A percentile compares a stretch with the other conserved stretches of the same genome.
Conservation (phyloP, 805 yeast genomes). For the Kazachstania africana region DNA sequence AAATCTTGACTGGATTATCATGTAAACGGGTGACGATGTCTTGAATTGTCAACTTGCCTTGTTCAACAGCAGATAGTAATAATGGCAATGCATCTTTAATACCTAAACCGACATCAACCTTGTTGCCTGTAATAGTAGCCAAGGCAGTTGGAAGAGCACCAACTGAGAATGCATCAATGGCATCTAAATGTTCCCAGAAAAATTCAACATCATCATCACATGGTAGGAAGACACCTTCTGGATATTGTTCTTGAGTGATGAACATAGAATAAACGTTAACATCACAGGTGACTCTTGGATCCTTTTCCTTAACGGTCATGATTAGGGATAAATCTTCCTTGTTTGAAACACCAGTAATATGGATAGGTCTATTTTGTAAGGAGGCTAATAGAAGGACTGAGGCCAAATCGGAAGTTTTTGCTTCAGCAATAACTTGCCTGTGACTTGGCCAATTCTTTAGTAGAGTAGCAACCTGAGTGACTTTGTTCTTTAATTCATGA, state of each 20-base stretch:
- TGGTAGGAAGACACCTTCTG: conserved; percentile 65
- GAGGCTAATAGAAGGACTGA: conserved; percentile 83
- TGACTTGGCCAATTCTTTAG: conserved; percentile 72
- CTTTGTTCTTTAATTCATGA: conserved; percentile 57
- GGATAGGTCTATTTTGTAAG: conserved; percentile 72
- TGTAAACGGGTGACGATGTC: conserved; percentile 67
- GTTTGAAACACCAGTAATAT: conserved; percentile 75
- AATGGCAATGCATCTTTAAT: conserved; percentile 72
- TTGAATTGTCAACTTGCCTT: conserved; percentile 56
- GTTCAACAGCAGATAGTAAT: conserved; percentile 66
- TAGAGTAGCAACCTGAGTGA: conserved; percentile 69
- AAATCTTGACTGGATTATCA: conserved; percentile 70
- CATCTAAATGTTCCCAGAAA: conserved; percentile 63
- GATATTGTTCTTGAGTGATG: conserved; percentile 59
- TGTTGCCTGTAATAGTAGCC: conserved; percentile 52
- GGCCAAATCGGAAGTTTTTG: conserved; percentile 86
- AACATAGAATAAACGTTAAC: conserved; percentile 73
- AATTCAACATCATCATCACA: conserved; percentile 68
- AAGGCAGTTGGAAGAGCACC: conserved; percentile 69
- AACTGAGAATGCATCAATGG: conserved; percentile 77
- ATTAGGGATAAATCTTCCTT: conserved; percentile 76
- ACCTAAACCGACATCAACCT: conserved; percentile 62
- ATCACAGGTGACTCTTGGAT: conserved; percentile 78
- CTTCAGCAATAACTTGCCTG: conserved; percentile 86
- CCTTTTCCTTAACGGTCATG: conserved; percentile 73